A percentile compares a stretch with the other conserved stretches of the same genome.
These are phyloP conservation scores for Cystobasidium onofrii DNA, from an alignment of 768 basidiomycete species.

Conservation along the genomic window DNA sequence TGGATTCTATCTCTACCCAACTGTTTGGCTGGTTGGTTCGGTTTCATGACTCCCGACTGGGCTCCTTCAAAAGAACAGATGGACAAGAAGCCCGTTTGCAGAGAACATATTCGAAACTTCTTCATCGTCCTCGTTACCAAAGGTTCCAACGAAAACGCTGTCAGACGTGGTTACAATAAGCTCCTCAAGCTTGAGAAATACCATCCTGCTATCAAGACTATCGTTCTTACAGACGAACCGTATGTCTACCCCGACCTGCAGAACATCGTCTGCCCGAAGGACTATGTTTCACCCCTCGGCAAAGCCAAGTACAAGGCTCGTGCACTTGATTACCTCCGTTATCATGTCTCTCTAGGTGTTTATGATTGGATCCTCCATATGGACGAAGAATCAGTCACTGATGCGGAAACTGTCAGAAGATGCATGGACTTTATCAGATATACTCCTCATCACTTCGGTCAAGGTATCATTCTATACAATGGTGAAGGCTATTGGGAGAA, in stretches of 20 bases:
- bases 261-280: slow-evolving; percentile 45
- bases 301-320: slow-evolving; percentile 46
- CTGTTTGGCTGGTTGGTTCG: slow-evolving; percentile 43
- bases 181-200: slow-evolving; percentile 44
- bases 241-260: slow-evolving; percentile 44
- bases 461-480: slow-evolving; percentile 45
- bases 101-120: slow-evolving; percentile 45
- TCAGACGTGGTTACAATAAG: slow-evolving; percentile 44
- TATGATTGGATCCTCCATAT: slow-evolving; percentile 45
- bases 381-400: slow-evolving; percentile 45
- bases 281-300: slow-evolving; percentile 44
- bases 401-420: slow-evolving; percentile 43
- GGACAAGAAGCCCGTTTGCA: slow-evolving; percentile 42
- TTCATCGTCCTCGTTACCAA: slow-evolving; percentile 45
- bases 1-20: slow-evolving; percentile 44
- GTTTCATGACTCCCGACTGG: slow-evolving; percentile 44
- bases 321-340: slow-evolving; percentile 45
- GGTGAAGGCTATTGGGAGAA: slow-evolving; percentile 43
- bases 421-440: slow-evolving; percentile 44
- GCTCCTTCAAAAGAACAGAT: slow-evolving; percentile 36
- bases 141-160: slow-evolving; percentile 44
- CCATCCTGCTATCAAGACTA: slow-evolving; percentile 44
- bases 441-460: slow-evolving; percentile 44
- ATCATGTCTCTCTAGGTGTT: slow-evolving; percentile 43
- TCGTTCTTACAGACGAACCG: slow-evolving; percentile 36